Conservation (phyloP, 1,284 basidiomycete genomes). For the Tilletia indica region DNA sequence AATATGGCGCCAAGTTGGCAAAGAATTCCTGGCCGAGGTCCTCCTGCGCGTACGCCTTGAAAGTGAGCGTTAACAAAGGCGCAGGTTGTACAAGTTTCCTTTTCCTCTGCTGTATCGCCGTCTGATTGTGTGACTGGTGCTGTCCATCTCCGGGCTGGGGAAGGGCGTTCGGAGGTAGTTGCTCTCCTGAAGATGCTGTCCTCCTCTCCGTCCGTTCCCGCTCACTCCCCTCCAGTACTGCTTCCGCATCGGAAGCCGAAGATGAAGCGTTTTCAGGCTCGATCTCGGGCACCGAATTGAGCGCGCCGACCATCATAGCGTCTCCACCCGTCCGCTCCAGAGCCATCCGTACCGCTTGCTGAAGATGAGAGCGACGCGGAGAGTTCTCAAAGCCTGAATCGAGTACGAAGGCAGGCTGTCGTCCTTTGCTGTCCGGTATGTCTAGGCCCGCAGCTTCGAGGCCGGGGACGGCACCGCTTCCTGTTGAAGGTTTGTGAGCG, state of each 20-base stretch:
- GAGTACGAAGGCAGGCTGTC: conserved; percentile 52
- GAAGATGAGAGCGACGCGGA: conserved; percentile 72
- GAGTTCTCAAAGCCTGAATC: conserved; percentile 69
- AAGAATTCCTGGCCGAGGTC: conserved; percentile 17
- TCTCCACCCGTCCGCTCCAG: conserved; percentile 28
- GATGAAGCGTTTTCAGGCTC: neutral
- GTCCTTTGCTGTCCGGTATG: conserved; percentile 43
- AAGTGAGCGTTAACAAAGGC: conserved; percentile 40
- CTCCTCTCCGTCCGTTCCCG: conserved; percentile 7
- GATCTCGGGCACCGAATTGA: conserved; percentile 15
- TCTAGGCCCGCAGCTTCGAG: conserved; percentile 38
- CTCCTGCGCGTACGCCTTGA: conserved; percentile 33
- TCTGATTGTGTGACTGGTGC: neutral
- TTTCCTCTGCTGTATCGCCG: neutral
- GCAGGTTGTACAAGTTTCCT: conserved; percentile 32
- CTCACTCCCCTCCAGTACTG: neutral
- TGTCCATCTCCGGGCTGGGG: neutral
- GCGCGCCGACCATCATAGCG: conserved; percentile 15
- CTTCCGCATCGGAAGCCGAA: neutral
- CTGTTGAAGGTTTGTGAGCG: neutral
- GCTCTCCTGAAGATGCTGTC: conserved; percentile 3
- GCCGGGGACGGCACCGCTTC: conserved; percentile 57
- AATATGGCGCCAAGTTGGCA: conserved; percentile 16
- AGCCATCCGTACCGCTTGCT: conserved; percentile 66
- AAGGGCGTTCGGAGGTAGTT: conserved; percentile 1